Evolutionary conservation across 805 yeast species (phyloP).

Genomic region (Teunomyces kruisii): DNA sequence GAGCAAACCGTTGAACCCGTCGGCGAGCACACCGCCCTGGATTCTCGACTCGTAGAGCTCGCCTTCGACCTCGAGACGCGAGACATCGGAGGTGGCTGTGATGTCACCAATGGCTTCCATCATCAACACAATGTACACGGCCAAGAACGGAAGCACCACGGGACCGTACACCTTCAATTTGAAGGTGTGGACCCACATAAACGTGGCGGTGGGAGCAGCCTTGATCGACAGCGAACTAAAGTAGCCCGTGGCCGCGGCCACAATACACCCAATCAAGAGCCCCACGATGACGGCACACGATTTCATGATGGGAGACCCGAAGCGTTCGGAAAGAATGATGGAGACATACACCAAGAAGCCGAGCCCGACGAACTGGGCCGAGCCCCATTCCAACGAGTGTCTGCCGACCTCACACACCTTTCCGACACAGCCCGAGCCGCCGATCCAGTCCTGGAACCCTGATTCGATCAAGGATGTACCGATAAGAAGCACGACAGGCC

Average conservation of each 20-base stretch:
- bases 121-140: slow-evolving; percentile 77
- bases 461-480: slow-evolving; percentile 68
- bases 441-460: slow-evolving; percentile 84
- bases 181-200: slow-evolving; percentile 87
- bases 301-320: slow-evolving; percentile 93
- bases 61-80: slow-evolving; percentile 82
- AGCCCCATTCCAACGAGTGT: slow-evolving; percentile 70
- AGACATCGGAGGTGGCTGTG: slow-evolving; percentile 91
- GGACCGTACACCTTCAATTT: slow-evolving; percentile 78
- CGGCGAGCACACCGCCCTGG: slow-evolving; percentile 91
- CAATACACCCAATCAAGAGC: slow-evolving; percentile 82
- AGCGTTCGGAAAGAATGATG: slow-evolving; percentile 75
- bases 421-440: slow-evolving; percentile 71
- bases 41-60: slow-evolving; percentile 76
- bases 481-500: slow-evolving; percentile 86
- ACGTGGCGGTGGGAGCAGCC: slow-evolving; percentile 77
- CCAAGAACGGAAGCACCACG: slow-evolving; percentile 78
- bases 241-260: slow-evolving; percentile 88
- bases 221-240: slow-evolving; percentile 58
- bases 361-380: slow-evolving; percentile 82
- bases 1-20: slow-evolving; percentile 76
- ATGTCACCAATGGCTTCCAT: slow-evolving; percentile 96
- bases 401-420: slow-evolving; percentile 22
- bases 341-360: slow-evolving; percentile 80
- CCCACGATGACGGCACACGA: slow-evolving; percentile 92